A percentile compares a stretch with the other conserved stretches of the same genome.
phyloP scores from a whole-genome alignment of 2,329 filamentous ascomycete species.

The Esteya vermicola region DNA sequence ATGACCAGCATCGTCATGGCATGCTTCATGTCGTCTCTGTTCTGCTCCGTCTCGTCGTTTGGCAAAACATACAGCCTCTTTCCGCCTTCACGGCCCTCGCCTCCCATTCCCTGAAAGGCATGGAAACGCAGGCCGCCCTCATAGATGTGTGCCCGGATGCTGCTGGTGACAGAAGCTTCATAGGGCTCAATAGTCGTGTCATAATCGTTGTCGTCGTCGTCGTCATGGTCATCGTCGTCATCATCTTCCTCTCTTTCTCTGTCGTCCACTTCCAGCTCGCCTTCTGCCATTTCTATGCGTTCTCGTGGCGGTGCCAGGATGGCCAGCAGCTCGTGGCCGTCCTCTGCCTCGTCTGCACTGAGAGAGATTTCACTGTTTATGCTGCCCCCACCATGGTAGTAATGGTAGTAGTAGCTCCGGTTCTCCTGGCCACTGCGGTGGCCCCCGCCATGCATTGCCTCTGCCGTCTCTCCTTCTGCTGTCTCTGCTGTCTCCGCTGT shows the following conservation, averaged over 20 bases:
- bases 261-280: not conserved
- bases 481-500: too few relatives aligned
- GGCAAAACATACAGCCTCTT: conserved; percentile 16
- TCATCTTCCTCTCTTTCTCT: not conserved
- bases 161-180: conserved; percentile 15
- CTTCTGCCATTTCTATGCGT: not conserved
- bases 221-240: not conserved
- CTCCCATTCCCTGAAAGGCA: conserved; percentile 15
- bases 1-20: conserved; percentile 21
- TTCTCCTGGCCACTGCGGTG: not conserved
- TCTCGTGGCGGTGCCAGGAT: not conserved
- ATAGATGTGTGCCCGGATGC: conserved; percentile 17
- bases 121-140: conserved; percentile 22
- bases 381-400: not conserved
- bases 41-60: conserved; percentile 26
- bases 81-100: conserved; percentile 1
- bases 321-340: not conserved
- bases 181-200: conserved; percentile 11
- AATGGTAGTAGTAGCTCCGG: conserved; percentile 1
- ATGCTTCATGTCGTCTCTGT: conserved; percentile 26
- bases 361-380: not conserved
- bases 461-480: not conserved
- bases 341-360: not conserved
- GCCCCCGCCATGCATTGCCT: not conserved
- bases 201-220: conserved; percentile 10